Conservation (phyloP, 2,329 filamentous ascomycete genomes). For the Lomentospora prolificans region DNA sequence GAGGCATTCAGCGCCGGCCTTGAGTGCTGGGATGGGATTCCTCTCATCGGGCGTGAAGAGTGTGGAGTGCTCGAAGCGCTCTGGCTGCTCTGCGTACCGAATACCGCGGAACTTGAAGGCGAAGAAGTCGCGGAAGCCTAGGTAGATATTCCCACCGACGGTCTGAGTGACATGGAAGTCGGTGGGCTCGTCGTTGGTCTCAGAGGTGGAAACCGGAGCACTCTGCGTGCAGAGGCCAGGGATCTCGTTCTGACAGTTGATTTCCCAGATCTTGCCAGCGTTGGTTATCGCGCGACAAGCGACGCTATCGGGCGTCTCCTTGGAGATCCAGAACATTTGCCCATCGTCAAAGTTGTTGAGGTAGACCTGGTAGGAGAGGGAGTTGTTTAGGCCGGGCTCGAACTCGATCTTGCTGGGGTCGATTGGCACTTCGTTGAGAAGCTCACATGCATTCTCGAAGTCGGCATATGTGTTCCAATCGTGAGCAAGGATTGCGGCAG, state of each 20-base stretch:
- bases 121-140: constrained; percentile 22
- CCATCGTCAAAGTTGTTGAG: background rate
- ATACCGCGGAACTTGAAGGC: constrained; percentile 24
- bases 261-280: background rate
- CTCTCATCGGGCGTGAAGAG: constrained; percentile 13
- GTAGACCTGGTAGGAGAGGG: constrained; percentile 7
- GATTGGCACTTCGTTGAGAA: background rate
- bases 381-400: constrained; percentile 6
- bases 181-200: constrained; percentile 14
- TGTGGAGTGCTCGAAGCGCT: constrained; percentile 19
- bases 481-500: constrained; percentile 8
- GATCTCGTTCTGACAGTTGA: constrained; percentile 11
- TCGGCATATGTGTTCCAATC: background rate
- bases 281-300: background rate
- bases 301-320: background rate
- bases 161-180: constrained; percentile 17
- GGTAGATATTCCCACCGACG: constrained; percentile 14
- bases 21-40: constrained; percentile 15
- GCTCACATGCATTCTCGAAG: background rate
- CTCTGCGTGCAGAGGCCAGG: constrained; percentile 21
- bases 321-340: constrained; percentile 7
- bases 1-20: constrained; percentile 20
- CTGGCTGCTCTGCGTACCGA: constrained; percentile 17
- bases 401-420: background rate
- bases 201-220: constrained; percentile 17